phyloP scores from a whole-genome alignment of 2,329 filamentous ascomycete species.

The Cercospora berteroae region DNA sequence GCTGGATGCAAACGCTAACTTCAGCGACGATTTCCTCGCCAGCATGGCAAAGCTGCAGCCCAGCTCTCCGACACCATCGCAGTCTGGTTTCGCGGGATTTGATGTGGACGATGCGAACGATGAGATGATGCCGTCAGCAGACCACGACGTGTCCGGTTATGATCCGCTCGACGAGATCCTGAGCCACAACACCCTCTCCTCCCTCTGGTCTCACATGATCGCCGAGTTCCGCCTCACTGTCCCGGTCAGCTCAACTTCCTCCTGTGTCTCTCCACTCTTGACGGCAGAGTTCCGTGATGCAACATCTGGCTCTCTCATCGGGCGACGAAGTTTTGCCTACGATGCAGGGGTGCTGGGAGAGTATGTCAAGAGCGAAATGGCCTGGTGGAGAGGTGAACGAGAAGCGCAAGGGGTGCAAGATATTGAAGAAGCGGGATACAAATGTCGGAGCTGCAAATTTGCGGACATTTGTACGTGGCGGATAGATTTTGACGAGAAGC shows the following conservation, averaged over 20 bases:
- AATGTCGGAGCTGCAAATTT: slow-evolving; percentile 84
- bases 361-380: slow-evolving; percentile 69
- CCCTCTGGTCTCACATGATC: slow-evolving; percentile 64
- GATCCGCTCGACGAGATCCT: slow-evolving; percentile 54
- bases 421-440: slow-evolving; percentile 76
- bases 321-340: slow-evolving; percentile 63
- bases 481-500: slow-evolving; percentile 63
- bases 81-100: background rate
- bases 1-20: slow-evolving; percentile 62
- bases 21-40: slow-evolving; percentile 76
- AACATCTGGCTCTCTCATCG: slow-evolving; percentile 52
- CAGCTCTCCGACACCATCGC: background rate
- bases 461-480: slow-evolving; percentile 76
- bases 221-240: slow-evolving; percentile 53
- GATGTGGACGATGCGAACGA: slow-evolving; percentile 41
- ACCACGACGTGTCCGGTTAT: slow-evolving; percentile 2
- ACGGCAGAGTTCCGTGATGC: slow-evolving; percentile 55
- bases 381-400: slow-evolving; percentile 84
- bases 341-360: slow-evolving; percentile 61
- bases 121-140: slow-evolving; percentile 25
- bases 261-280: slow-evolving; percentile 54
- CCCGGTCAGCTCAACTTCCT: slow-evolving; percentile 40
- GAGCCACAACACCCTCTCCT: slow-evolving; percentile 57
- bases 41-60: slow-evolving; percentile 68
- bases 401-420: slow-evolving; percentile 67